Base-by-base conservation (phyloP, 2,329 filamentous ascomycete species). In the Aspergillus sp. region DNA sequence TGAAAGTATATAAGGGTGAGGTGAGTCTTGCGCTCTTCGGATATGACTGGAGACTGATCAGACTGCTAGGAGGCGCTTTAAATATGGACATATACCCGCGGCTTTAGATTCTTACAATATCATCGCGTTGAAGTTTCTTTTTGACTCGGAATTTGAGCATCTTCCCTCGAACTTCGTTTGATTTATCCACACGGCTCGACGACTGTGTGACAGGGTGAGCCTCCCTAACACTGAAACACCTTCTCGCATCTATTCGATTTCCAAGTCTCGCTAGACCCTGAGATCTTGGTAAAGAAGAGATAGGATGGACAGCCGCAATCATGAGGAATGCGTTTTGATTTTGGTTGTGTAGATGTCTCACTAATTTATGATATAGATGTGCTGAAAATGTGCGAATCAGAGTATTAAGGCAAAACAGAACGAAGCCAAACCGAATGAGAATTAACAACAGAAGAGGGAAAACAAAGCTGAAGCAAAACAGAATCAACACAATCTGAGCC, bases 351-450 rank as follows among this genome's bases (percentile, higher is more conserved):
- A 41, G 13, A 15, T 28, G 34, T 41, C 34, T 41, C 34, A 15
- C 34, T 41, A 11, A 41, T 13, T 41, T 41, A 41, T 41, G 15
- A 15, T 15, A 15, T 13, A 41, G 43, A 25, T 34, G 49, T 28
- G 25, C 4, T 28, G 25, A 7, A 28, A 13, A 50, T 50, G 23
- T 7, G 17, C 25, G 30, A 51, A 34, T 45, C 34, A 55, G 38
- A 61, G 46, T 53, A 56, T 28, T 57, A 57, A 38, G 28, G 54
- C 28, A 50, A 23, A 38, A 46, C 25, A 48, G 9, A 50, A 23
- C 23, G 30, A 7, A 48, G 8, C 1, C 17, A 57, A 49, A 19
- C 7, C 13, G n/a, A 38, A 28, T 28, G 25, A 28, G 25, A 38
- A 41, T 7, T 17, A 46, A 47, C 43, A 28, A 53, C 9, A 25